Conservation (phyloP, 2,329 filamentous ascomycete genomes). For the Fusarium abutilonis region DNA sequence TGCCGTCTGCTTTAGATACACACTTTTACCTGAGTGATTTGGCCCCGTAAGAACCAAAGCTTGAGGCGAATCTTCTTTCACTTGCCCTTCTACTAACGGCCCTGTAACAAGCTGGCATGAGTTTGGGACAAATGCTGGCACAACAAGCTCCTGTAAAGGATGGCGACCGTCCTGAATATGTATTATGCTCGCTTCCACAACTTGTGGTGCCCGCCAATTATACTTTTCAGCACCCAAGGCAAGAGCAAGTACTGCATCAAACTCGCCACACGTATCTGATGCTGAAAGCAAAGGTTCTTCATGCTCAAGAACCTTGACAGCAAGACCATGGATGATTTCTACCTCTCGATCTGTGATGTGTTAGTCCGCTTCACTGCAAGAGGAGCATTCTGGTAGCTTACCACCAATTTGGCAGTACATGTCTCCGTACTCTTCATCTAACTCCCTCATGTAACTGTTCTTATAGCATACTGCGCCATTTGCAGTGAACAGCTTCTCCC, state of each 20-base stretch:
- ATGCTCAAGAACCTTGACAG: constrained; percentile 74
- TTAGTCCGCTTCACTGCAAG: constrained; percentile 32
- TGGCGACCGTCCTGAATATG: constrained; percentile 83
- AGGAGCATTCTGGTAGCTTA: constrained; percentile 50
- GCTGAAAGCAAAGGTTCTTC: constrained; percentile 71
- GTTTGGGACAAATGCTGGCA: constrained; percentile 85
- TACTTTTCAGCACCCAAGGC: constrained; percentile 80
- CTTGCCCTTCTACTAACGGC: constrained; percentile 39
- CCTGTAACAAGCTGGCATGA: constrained; percentile 76
- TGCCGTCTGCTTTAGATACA: constrained; percentile 93
- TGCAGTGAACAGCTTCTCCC: constrained; percentile 82
- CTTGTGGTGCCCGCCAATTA: constrained; percentile 72
- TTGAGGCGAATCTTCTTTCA: constrained; percentile 51
- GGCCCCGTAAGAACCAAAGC: constrained; percentile 88
- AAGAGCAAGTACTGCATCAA: constrained; percentile 86
- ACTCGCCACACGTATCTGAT: constrained; percentile 85
- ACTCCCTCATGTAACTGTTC: constrained; percentile 78
- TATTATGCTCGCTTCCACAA: constrained; percentile 76
- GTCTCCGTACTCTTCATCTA: constrained; percentile 86
- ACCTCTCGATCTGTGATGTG: constrained; percentile 77
- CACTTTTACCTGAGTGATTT: constrained; percentile 96
- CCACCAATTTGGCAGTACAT: constrained; percentile 85
- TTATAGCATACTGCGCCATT: constrained; percentile 85
- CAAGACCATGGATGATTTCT: constrained; percentile 82
- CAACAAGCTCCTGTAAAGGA: constrained; percentile 84